These are phyloP conservation scores for Leucaena leucocephala DNA, from an alignment of 306 rosid genomes.

Conservation along the genomic window DNA sequence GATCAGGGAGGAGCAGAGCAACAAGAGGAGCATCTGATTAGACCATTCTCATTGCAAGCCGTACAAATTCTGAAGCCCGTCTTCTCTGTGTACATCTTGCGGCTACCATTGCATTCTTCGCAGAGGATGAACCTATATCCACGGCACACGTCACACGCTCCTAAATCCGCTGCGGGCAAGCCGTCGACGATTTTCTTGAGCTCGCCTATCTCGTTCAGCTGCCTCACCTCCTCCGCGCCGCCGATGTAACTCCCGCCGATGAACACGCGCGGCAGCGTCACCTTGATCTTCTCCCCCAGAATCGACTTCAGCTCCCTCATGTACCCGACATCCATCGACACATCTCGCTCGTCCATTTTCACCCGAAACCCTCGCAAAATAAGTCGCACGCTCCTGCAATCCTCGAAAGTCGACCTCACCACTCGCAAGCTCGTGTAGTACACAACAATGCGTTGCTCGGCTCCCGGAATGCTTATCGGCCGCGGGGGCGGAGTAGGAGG, in stretches of 20 bases:
- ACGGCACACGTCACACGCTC: slow-evolving; percentile 67
- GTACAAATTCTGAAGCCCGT: slow-evolving; percentile 70
- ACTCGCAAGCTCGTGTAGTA: slow-evolving; percentile 94
- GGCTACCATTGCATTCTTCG: slow-evolving; percentile 78
- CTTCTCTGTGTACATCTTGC: slow-evolving; percentile 69
- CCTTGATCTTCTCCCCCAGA: slow-evolving; percentile 44
- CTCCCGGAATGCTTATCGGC: slow-evolving; percentile 45
- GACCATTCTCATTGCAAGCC: slow-evolving; percentile 83
- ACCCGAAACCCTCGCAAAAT: slow-evolving; percentile 77
- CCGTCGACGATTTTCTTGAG: slow-evolving; percentile 83
- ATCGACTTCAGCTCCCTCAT: slow-evolving; percentile 65
- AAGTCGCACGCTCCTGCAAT: slow-evolving; percentile 72
- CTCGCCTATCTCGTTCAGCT: slow-evolving; percentile 86
- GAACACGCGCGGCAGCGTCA: slow-evolving; percentile 73
- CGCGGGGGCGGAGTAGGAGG: slow-evolving; percentile 28
- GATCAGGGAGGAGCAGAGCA: slow-evolving; percentile 49
- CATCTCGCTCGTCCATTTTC: slow-evolving; percentile 80
- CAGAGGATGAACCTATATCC: slow-evolving; percentile 77
- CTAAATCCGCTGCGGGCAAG: slow-evolving; percentile 64
- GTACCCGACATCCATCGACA: slow-evolving; percentile 82
- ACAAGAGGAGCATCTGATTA: slow-evolving; percentile 88
- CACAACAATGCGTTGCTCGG: slow-evolving; percentile 74
- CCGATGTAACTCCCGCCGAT: slow-evolving; percentile 83
- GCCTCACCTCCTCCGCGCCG: slow-evolving; percentile 78
- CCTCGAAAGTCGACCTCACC: slow-evolving; percentile 80